A percentile compares a stretch with the other conserved stretches of the same genome.
phyloP scores from a whole-genome alignment of 441 rosid genomes.

The Flueggea neowawraea region DNA sequence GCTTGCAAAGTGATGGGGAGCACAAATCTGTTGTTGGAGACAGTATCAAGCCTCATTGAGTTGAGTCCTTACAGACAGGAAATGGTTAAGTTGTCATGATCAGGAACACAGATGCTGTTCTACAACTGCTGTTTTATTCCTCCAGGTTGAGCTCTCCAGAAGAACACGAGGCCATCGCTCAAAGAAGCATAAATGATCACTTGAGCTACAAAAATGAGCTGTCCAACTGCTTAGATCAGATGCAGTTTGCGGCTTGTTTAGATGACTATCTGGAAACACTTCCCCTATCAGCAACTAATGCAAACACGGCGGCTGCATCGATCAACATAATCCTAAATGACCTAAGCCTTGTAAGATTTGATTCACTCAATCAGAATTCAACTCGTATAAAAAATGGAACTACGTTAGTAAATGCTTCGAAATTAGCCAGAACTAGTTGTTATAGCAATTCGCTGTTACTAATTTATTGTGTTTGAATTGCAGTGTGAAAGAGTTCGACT shows the following conservation, averaged over 20 bases:
- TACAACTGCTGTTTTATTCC: slow-evolving; percentile 66
- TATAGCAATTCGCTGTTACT: too few relatives aligned
- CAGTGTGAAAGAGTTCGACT: slow-evolving; percentile 63
- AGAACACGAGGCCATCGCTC: slow-evolving; percentile 30
- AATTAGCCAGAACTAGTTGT: too few relatives aligned
- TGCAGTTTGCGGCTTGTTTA: slow-evolving; percentile 18
- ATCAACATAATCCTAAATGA: slow-evolving; percentile 30
- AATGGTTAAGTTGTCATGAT: slow-evolving; percentile 36
- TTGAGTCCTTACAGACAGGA: slow-evolving; percentile 69
- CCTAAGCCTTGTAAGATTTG: slow-evolving; percentile 58
- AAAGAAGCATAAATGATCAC: slow-evolving; percentile 45
- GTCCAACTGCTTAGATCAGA: slow-evolving; percentile 23
- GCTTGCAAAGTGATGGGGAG: slow-evolving; percentile 62
- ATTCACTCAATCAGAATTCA: neutral
- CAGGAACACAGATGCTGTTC: slow-evolving; percentile 68
- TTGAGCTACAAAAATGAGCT: slow-evolving; percentile 33
- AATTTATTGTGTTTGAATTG: neutral
- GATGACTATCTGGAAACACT: slow-evolving; percentile 27
- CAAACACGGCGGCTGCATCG: slow-evolving; percentile 7
- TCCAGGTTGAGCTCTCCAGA: slow-evolving; percentile 37
- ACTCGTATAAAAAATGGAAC: too few relatives aligned
- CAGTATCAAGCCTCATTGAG: slow-evolving; percentile 48
- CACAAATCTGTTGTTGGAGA: slow-evolving; percentile 52
- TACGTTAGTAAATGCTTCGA: neutral
- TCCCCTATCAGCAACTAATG: slow-evolving; percentile 31